phyloP scores from a whole-genome alignment of 352 stramenopile genomes.

The Pythium insidiosum region DNA sequence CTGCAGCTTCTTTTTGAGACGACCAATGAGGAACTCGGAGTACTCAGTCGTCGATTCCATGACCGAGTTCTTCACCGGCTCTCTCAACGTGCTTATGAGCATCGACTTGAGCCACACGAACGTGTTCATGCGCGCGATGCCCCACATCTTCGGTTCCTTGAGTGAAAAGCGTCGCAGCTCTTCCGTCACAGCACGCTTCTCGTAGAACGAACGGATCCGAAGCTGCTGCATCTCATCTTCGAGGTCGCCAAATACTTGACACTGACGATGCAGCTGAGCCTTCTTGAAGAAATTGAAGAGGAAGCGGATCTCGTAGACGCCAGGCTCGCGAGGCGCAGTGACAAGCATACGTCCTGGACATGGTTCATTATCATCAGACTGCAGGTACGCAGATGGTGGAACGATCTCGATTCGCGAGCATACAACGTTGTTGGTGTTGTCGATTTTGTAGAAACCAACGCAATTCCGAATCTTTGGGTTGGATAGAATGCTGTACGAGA shows the following conservation, averaged over 20 bases:
- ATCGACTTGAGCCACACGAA: slow-evolving; percentile 41
- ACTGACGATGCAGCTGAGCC: slow-evolving; percentile 43
- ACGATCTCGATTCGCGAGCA: slow-evolving; percentile 43
- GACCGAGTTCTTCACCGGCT: slow-evolving; percentile 16
- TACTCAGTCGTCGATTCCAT: slow-evolving; percentile 36
- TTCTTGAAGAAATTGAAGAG: slow-evolving; percentile 63
- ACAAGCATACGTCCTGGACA: slow-evolving; percentile 39
- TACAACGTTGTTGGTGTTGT: slow-evolving; percentile 13
- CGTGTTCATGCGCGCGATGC: slow-evolving; percentile 34
- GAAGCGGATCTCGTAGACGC: slow-evolving; percentile 57
- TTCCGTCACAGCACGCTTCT: slow-evolving; percentile 33
- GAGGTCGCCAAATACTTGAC: slow-evolving; percentile 42
- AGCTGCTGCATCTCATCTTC: slow-evolving; percentile 61
- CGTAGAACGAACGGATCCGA: slow-evolving; percentile 42
- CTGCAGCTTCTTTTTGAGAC: slow-evolving; percentile 27
- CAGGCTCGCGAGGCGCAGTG: slow-evolving; percentile 29
- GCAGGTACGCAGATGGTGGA: slow-evolving; percentile 37
- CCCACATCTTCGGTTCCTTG: slow-evolving; percentile 23
- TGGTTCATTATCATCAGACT: slow-evolving; percentile 23
- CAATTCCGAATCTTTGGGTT: slow-evolving; percentile 42
- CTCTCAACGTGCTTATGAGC: slow-evolving; percentile 33
- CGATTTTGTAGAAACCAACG: slow-evolving; percentile 44
- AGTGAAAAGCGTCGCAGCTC: slow-evolving; percentile 35
- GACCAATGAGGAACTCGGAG: slow-evolving; percentile 23
- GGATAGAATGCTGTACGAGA: slow-evolving; percentile 35